Conservation (phyloP, 495 filamentous ascomycete species). For the Talaromyces nanjingensis region DNA sequence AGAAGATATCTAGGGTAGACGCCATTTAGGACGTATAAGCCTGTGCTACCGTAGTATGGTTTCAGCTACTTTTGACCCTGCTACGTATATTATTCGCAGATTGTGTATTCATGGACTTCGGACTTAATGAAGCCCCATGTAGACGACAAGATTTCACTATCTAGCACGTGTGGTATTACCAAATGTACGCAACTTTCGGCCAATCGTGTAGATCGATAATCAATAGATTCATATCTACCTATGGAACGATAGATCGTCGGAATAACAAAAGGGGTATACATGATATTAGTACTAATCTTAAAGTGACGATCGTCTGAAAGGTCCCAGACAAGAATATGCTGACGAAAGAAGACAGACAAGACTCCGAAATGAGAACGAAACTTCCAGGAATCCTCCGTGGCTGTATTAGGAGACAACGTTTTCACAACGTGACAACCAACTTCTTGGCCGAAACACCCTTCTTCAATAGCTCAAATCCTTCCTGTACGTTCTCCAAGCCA, state of each 20-base stretch:
- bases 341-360: not conserved
- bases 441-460: constrained; percentile 8
- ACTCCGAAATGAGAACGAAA: not conserved
- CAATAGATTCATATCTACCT: not conserved
- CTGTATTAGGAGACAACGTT: not conserved
- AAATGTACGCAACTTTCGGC: not conserved
- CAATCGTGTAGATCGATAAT: not conserved
- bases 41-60: too few relatives aligned
- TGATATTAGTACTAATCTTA: not conserved
- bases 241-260: not conserved
- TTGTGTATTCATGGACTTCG: not conserved
- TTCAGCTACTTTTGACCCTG: too few relatives aligned
- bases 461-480: not conserved
- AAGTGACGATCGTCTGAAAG: not conserved
- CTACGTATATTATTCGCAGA: not conserved
- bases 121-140: not conserved
- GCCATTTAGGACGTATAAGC: too few relatives aligned
- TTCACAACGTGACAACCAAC: constrained; percentile 6
- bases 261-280: not conserved
- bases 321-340: not conserved
- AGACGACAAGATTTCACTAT: not conserved
- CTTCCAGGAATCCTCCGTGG: not conserved
- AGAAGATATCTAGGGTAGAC: too few relatives aligned
- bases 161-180: not conserved
- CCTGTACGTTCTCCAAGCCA: constrained; percentile 5